Conservation (phyloP, 768 basidiomycete species). For the Russula sp. region DNA sequence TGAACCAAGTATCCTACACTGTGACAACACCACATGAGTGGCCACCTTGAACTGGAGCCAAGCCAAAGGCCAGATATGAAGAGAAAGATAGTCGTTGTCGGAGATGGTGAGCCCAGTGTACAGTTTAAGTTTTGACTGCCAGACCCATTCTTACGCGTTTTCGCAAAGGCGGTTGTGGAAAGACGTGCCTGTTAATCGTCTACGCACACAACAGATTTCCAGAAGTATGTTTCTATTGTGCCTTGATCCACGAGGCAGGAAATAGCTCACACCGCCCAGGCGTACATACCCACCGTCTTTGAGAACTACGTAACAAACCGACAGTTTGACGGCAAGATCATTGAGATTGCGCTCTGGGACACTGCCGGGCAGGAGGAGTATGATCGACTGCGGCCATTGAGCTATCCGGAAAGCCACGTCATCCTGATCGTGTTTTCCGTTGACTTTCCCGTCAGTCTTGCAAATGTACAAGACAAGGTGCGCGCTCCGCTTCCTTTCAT, state of each 20-base stretch:
- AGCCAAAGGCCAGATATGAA: conserved; percentile 66
- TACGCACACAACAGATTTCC: conserved; percentile 97
- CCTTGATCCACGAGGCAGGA: conserved; percentile 17
- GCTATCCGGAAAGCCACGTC: conserved; percentile 85
- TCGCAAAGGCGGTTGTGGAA: conserved; percentile 73
- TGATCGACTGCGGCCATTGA: conserved; percentile 80
- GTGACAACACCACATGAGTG: conserved; percentile 26
- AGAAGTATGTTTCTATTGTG: conserved; percentile 58
- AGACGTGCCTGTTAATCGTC: conserved; percentile 94
- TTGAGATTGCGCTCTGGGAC: conserved; percentile 98
- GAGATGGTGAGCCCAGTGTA: conserved; percentile 56
- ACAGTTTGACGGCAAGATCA: conserved; percentile 78
- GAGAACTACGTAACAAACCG: conserved; percentile 92
- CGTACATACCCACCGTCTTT: conserved; percentile 75
- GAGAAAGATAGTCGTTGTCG: conserved; percentile 85
- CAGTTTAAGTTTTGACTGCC: conserved; percentile 31
- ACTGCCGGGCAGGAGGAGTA: conserved; percentile 98
- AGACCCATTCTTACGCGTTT: conserved; percentile 28
- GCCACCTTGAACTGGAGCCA: conserved; percentile 19
- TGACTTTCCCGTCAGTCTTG: conserved; percentile 88
- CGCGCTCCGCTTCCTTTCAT: conserved; percentile 30
- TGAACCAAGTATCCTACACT: conserved; percentile 5
- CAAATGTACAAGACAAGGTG: conserved; percentile 88
- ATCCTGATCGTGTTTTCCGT: conserved; percentile 93
- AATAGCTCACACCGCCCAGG: conserved; percentile 21